Conservation (phyloP, 768 basidiomycete species). For the Gelatoporia subvermispora region DNA sequence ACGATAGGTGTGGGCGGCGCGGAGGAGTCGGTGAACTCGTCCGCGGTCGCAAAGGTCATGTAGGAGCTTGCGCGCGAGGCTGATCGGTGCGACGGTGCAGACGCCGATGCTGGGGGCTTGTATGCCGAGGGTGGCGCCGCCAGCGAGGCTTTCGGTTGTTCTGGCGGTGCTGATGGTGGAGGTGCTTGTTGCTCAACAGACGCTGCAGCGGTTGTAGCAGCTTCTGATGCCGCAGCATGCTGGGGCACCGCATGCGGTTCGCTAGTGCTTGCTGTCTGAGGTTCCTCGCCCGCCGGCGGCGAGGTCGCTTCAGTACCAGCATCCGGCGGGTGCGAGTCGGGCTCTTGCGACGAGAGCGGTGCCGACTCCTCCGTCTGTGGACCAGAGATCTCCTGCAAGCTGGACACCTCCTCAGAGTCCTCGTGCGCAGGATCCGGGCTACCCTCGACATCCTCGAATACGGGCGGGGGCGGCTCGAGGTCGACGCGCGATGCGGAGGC, state of each 20-base stretch:
- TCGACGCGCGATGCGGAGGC: constrained; percentile 43
- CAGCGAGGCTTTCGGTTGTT: neutral
- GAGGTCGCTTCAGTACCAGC: neutral
- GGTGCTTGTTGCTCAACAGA: neutral
- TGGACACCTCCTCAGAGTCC: neutral
- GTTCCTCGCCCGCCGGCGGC: neutral
- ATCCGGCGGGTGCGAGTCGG: neutral
- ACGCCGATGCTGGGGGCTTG: constrained; percentile 4
- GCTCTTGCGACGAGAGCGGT: neutral
- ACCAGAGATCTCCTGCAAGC: neutral
- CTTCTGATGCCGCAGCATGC: neutral
- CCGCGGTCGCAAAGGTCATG: constrained; percentile 22
- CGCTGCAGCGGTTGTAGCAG: neutral
- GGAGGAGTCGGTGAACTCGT: constrained; percentile 10
- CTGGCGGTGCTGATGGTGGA: neutral
- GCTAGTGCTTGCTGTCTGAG: neutral
- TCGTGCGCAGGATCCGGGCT: neutral
- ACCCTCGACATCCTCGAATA: constrained; percentile 20
- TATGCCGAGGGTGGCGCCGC: constrained; percentile 9
- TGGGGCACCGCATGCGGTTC: neutral
- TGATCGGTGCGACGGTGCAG: constrained; percentile 9
- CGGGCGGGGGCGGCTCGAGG: constrained; percentile 34
- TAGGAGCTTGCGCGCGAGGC: constrained; percentile 22
- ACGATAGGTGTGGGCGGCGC: neutral
- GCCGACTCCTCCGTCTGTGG: neutral